Evolutionary conservation across 805 yeast genomes (phyloP), one percentile per base, ranked within the genome.

Genomic region (Torulaspora indica): DNA sequence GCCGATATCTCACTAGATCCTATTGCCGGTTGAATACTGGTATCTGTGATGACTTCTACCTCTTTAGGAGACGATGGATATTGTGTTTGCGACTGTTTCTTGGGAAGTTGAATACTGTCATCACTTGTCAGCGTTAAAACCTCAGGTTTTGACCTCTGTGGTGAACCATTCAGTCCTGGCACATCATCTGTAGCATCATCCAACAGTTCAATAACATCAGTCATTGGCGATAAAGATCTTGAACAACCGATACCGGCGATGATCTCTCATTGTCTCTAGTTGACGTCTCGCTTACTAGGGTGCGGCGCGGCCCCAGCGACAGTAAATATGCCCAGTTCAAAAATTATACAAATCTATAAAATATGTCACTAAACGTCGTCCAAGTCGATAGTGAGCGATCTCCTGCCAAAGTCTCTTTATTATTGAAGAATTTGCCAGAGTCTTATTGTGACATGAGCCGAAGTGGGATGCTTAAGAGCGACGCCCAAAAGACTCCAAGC

Each of bases 1-100:
- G 52, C 54, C 9, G 50, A 45, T 15, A 60, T 40, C 39, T 60
- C 62, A 14, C 48, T 39, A 3, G 63, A 59, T 4, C 40, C 38
- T 8, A 23, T 39, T 10, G 31, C 15, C 2, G 13, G 12, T 12
- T 38, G 42, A 10, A 25, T 10, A 17, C 34, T 43, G 3, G 28
- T 31, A 15, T 45, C 45, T 15, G 45, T 22, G 4, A 23, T 34
- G 17, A 30, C 30, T 8, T 43, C 43, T 8, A 43, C 13, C 12
- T 35, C 30, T 12, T 32, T 39, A 20, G 56, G 56, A 20, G 56
- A 52, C 14, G 56, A 52, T 17, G 56, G 56, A 35, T 49, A 52
- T 22, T 24, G 28, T 9, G 25, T 35, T 4, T 15, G 37, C 15
- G 5, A 18, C 3, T 17, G 32, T 10, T 33, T 30, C 22, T 32